Evolutionary conservation across 2,329 filamentous ascomycete species (phyloP).

Genomic region (Cordyceps javanica): DNA sequence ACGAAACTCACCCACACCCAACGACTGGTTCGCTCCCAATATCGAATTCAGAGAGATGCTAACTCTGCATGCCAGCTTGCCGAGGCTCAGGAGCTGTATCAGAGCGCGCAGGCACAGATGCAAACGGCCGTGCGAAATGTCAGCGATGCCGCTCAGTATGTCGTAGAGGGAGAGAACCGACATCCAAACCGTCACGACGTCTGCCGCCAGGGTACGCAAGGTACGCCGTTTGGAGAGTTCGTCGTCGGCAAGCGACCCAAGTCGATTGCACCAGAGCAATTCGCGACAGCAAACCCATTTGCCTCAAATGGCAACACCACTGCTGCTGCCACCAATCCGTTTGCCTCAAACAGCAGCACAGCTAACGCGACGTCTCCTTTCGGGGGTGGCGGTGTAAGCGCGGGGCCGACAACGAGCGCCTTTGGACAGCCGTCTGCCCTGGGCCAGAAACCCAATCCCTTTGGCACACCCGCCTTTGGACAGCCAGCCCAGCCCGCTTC

Average conservation of each 20-base stretch:
- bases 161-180: slow-evolving; percentile 58
- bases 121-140: slow-evolving; percentile 63
- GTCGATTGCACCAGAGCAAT: slow-evolving; percentile 20
- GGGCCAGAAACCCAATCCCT: slow-evolving; percentile 23
- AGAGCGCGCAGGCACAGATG: slow-evolving; percentile 64
- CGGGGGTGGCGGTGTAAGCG: slow-evolving; percentile 18
- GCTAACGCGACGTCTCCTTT: slow-evolving; percentile 23
- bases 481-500: slow-evolving; percentile 20
- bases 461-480: slow-evolving; percentile 28
- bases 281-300: slow-evolving; percentile 35
- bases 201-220: slow-evolving; percentile 41
- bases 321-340: slow-evolving; percentile 31
- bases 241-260: slow-evolving; percentile 30
- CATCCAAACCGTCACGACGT: slow-evolving; percentile 72
- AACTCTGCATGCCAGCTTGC: slow-evolving; percentile 39
- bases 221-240: slow-evolving; percentile 41
- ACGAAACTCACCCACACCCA: slow-evolving; percentile 15
- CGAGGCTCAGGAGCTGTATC: slow-evolving; percentile 55
- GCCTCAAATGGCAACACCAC: slow-evolving; percentile 18
- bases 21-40: neutral
- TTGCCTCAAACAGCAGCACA: slow-evolving; percentile 25
- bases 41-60: slow-evolving; percentile 13
- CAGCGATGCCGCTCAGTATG: slow-evolving; percentile 64
- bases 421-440: slow-evolving; percentile 37
- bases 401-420: slow-evolving; percentile 22